Evolutionary conservation across 78 protist species (phyloP).

Genomic region (Dictyostelium brefeldianum): DNA sequence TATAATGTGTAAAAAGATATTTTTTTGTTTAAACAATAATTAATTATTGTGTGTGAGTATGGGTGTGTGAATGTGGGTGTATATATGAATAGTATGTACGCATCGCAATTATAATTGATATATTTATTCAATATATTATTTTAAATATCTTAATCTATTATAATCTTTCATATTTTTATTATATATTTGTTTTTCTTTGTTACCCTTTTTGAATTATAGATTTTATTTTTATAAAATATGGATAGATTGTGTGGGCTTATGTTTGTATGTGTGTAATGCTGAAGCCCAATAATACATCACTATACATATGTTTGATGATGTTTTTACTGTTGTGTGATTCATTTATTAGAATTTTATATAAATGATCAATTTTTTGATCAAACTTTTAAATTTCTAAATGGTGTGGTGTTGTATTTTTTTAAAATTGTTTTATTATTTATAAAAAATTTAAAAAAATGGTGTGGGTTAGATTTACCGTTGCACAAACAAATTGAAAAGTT

Average conservation of each 20-base stretch:
- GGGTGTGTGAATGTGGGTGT: too few species aligned
- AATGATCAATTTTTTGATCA: neutral
- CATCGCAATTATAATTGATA: neutral
- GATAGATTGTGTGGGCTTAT: neutral
- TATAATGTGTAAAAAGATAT: neutral
- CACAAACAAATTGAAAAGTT: neutral
- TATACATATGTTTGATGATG: neutral
- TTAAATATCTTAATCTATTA: neutral
- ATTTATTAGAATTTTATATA: neutral
- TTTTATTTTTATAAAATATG: neutral
- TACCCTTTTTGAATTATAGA: neutral
- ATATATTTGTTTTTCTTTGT: neutral
- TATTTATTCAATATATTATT: neutral
- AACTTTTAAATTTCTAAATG: neutral
- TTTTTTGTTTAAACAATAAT: neutral
- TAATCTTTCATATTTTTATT: neutral
- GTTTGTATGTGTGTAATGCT: too few species aligned
- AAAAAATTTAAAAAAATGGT: neutral
- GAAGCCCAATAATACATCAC: too few species aligned
- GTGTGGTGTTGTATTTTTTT: neutral
- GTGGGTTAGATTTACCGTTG: neutral
- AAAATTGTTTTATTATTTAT: too few species aligned
- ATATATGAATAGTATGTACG: too few species aligned
- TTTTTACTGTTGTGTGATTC: neutral
- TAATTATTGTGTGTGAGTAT: too few species aligned